Evolutionary conservation across 2,329 filamentous ascomycete genomes (phyloP).

Genomic region (Aureobasidium sp.): DNA sequence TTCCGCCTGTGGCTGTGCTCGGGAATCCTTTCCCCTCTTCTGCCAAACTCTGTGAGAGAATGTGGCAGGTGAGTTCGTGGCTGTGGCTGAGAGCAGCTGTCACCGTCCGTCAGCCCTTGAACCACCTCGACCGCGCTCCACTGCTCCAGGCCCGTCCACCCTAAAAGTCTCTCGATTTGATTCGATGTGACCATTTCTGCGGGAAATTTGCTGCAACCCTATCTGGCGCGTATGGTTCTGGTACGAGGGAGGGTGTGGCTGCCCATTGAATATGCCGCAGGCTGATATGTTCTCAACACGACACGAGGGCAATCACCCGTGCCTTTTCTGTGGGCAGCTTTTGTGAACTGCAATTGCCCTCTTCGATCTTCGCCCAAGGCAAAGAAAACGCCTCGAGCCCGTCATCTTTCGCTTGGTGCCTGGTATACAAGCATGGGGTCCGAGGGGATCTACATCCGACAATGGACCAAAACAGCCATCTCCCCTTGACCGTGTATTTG

Average conservation of each 20-base stretch:
- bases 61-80: constrained; percentile 2
- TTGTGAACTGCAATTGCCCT: not conserved
- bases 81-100: constrained; percentile 12
- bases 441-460: not conserved
- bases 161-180: not conserved
- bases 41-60: not conserved
- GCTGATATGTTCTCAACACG: not conserved
- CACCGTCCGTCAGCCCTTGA: constrained; percentile 1
- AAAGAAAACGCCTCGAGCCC: not conserved
- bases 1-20: constrained; percentile 3
- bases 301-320: not conserved
- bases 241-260: not conserved
- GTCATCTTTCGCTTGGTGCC: not conserved
- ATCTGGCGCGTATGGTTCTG: not conserved
- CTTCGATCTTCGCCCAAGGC: not conserved
- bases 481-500: not conserved
- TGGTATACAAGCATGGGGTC: not conserved
- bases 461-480: not conserved
- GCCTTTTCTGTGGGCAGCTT: not conserved
- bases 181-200: not conserved
- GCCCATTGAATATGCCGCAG: not conserved
- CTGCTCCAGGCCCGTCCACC: not conserved
- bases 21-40: not conserved
- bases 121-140: not conserved
- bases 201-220: constrained; percentile 13